A percentile compares a stretch with the other conserved stretches of the same genome.
Evolutionary conservation across 192 early-diverging fungal genomes (phyloP).

Genomic region (Mortierella antarctica): DNA sequence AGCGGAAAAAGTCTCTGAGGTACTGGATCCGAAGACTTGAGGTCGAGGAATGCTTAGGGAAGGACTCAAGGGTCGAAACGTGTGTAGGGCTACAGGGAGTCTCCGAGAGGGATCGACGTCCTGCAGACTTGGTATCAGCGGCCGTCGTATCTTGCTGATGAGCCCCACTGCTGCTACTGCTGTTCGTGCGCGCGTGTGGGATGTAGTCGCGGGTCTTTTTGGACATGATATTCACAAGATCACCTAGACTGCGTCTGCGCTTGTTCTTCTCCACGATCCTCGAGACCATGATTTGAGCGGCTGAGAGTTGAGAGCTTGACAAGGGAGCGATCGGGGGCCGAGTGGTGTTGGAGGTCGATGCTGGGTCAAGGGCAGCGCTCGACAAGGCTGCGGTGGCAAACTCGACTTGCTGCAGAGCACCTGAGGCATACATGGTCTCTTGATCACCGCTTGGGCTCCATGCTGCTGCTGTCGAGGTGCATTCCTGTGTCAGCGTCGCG

Average conservation of each 20-base stretch:
- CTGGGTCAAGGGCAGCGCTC: too few relatives aligned
- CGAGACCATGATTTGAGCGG: constrained; percentile 14
- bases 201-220: neutral
- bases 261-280: constrained; percentile 21
- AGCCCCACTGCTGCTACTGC: neutral
- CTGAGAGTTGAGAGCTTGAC: neutral
- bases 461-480: too few relatives aligned
- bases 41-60: constrained; percentile 4
- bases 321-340: neutral
- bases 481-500: too few relatives aligned
- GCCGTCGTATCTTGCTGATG: neutral
- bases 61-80: constrained; percentile 19
- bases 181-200: neutral
- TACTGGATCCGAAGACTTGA: constrained; percentile 8
- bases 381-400: too few relatives aligned
- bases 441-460: too few relatives aligned
- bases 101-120: too few relatives aligned
- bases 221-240: neutral
- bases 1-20: constrained; percentile 6
- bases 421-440: too few relatives aligned
- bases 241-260: constrained; percentile 3
- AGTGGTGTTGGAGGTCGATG: neutral
- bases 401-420: too few relatives aligned
- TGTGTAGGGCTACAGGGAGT: neutral
- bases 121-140: neutral